Conservation (phyloP, 768 basidiomycete genomes). For the Baorangia bicolor region DNA sequence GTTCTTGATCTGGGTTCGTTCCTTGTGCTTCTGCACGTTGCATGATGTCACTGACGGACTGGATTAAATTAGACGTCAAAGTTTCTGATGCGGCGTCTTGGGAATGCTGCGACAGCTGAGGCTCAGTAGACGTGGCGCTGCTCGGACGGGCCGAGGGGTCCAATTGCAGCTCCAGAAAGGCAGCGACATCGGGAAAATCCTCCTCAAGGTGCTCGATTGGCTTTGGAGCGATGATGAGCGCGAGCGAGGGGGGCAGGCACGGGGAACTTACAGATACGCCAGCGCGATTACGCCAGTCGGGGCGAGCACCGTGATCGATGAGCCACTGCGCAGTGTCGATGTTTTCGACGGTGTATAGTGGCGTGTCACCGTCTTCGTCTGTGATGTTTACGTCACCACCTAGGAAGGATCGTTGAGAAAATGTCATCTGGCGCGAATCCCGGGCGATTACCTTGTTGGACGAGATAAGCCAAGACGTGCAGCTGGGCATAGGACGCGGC, state of each 20-base stretch:
- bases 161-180: constrained; percentile 49
- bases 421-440: constrained; percentile 1
- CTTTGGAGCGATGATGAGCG: constrained; percentile 26
- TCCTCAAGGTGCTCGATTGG: constrained; percentile 68
- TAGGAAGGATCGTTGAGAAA: constrained; percentile 19
- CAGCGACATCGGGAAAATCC: constrained; percentile 69
- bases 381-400: constrained; percentile 87
- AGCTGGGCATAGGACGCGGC: constrained; percentile 90
- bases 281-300: constrained; percentile 62
- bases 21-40: constrained; percentile 55
- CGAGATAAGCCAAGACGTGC: constrained; percentile 72
- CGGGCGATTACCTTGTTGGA: constrained; percentile 54
- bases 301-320: constrained; percentile 71
- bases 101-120: constrained; percentile 58
- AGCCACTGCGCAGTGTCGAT: constrained; percentile 76
- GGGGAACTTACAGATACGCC: constrained; percentile 66
- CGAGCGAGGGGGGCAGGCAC: constrained; percentile 8
- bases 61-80: constrained; percentile 66
- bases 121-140: constrained; percentile 6
- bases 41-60: constrained; percentile 67
- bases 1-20: constrained; percentile 63
- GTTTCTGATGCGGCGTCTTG: constrained; percentile 69
- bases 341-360: constrained; percentile 86
- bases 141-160: constrained; percentile 14
- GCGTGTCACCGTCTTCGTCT: constrained; percentile 89